Base-by-base conservation (phyloP, 148 eudicot genomes). In the Dianthus caryophyllus region DNA sequence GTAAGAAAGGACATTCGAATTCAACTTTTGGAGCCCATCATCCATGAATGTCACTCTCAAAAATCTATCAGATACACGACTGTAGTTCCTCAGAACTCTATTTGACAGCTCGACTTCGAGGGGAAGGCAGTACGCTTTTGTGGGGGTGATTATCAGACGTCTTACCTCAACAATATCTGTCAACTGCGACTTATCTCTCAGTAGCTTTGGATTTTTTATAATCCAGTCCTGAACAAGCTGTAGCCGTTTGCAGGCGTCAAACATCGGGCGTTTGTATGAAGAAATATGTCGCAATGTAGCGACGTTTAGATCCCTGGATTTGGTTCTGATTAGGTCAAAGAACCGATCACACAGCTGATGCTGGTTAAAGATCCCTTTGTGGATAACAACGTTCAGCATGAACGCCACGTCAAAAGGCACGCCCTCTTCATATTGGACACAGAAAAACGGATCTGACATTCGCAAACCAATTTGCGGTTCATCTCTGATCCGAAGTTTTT, bases 31-130 rank as follows among this genome's bases (percentile, higher is more conserved):
- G 88, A 86, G 76, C 20, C 91, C 98, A 66, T 93, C 96, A 66
- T 93, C 98, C 91, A 86, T 90, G 51, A 93, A 93, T 2, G 96
- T 84, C 2, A 93, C 98, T 29, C 96, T 73, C 12, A 93, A 44
- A 80, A 93, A 93, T 11, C 96, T 86, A 71, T 93, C 96, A 5
- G 91, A 68, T 17, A 81, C 80, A 46, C 73, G 73, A 21, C 33
- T 80, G 44, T 87, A 93, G 26, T 88, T 68, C 75, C 98, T 77
- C 16, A 93, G 76, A 41, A 93, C 95, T 47, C 98, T 68, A 52
- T 93, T 93, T 0, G 98, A 87, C 22, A 93, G 81, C 66, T 93
- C 96, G 2, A 84, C 80, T 59, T 83, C 85, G 0, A 96, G 98
- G 16, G 90, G 95, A 77, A 87, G 84, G 71, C 95, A 87, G 43